Percentiles rank a stretch among this genome's conserved stretches.
Conservation (phyloP, 768 basidiomycete genomes). For the Tylopilus cervinicoccineus region DNA sequence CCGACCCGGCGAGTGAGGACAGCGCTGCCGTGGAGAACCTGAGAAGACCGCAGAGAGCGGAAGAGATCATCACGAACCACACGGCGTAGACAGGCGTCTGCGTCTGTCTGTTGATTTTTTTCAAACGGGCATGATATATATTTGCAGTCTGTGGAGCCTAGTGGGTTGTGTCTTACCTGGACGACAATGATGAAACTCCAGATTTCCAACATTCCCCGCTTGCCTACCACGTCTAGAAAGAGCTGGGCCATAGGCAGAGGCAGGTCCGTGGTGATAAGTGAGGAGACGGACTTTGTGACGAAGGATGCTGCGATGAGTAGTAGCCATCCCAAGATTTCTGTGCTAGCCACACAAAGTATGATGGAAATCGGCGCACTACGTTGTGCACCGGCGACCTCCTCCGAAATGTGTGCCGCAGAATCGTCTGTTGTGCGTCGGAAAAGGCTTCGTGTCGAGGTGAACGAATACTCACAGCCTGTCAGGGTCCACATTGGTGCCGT, state of each 20-base stretch:
- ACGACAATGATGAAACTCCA: slow-evolving; percentile 72
- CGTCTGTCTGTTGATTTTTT: slow-evolving; percentile 51
- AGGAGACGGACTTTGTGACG: slow-evolving; percentile 52
- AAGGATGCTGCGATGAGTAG: slow-evolving; percentile 62
- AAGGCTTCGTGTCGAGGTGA: not conserved
- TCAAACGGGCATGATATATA: slow-evolving; percentile 28
- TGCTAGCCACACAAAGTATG: slow-evolving; percentile 56
- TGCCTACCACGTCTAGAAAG: slow-evolving; percentile 60
- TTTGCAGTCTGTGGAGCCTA: no score
- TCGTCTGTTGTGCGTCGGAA: slow-evolving; percentile 45
- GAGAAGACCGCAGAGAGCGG: slow-evolving; percentile 57
- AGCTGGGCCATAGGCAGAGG: slow-evolving; percentile 73
- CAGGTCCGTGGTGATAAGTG: slow-evolving; percentile 44
- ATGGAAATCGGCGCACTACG: slow-evolving; percentile 67
- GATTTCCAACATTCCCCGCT: slow-evolving; percentile 65
- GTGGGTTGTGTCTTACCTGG: slow-evolving; percentile 32
- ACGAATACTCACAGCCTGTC: slow-evolving; percentile 56
- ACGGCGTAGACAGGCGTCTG: slow-evolving; percentile 74
- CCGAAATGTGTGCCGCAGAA: slow-evolving; percentile 72
- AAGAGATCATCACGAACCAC: slow-evolving; percentile 61
- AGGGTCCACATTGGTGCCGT: slow-evolving; percentile 79
- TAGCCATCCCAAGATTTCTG: slow-evolving; percentile 63
- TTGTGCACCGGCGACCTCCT: slow-evolving; percentile 64
- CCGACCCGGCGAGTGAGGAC: slow-evolving; percentile 63
- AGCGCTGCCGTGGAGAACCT: slow-evolving; percentile 64